phyloP scores from a whole-genome alignment of 306 rosid genomes.

The Cucumis hystrix region DNA sequence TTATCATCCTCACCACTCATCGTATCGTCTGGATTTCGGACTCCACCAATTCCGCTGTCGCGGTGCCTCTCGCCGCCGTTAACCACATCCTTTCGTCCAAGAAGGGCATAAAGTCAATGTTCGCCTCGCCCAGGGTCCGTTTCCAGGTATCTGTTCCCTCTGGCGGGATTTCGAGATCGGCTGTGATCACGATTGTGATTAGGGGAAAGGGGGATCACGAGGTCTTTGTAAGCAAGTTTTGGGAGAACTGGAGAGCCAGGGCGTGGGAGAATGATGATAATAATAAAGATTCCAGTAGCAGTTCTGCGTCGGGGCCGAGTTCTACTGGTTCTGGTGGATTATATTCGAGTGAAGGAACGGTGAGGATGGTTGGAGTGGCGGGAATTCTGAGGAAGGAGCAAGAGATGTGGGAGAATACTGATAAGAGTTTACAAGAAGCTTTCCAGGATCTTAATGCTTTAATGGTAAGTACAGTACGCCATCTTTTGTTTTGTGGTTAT shows the following conservation, averaged over 20 bases:
- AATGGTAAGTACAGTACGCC: conserved; percentile 36
- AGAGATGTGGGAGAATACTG: conserved; percentile 98
- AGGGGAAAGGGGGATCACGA: conserved; percentile 85
- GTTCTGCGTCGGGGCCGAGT: neutral
- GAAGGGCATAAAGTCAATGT: conserved; percentile 60
- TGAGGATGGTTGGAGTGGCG: conserved; percentile 90
- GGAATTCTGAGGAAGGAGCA: conserved; percentile 96
- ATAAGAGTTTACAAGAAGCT: conserved; percentile 90
- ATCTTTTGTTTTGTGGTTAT: neutral
- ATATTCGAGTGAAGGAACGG: conserved; percentile 65
- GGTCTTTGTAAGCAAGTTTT: conserved; percentile 48
- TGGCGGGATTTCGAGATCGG: conserved; percentile 37
- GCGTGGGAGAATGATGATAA: conserved; percentile 47
- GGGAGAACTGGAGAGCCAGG: conserved; percentile 76
- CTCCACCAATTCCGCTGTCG: conserved; percentile 7
- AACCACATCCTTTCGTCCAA: conserved; percentile 53
- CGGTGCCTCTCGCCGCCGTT: conserved; percentile 45
- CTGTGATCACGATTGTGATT: conserved; percentile 45
- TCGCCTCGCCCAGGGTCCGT: conserved; percentile 69
- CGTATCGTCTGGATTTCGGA: conserved; percentile 73
- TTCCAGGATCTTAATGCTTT: conserved; percentile 98
- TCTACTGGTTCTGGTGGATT: conserved; percentile 27
- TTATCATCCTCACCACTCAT: conserved; percentile 77
- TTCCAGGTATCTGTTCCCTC: conserved; percentile 57
- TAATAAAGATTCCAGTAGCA: conserved; percentile 11